A percentile compares a stretch with the other conserved stretches of the same genome.
Evolutionary conservation across 23 red algal species (phyloP).

Genomic region (Chondrus crispus): DNA sequence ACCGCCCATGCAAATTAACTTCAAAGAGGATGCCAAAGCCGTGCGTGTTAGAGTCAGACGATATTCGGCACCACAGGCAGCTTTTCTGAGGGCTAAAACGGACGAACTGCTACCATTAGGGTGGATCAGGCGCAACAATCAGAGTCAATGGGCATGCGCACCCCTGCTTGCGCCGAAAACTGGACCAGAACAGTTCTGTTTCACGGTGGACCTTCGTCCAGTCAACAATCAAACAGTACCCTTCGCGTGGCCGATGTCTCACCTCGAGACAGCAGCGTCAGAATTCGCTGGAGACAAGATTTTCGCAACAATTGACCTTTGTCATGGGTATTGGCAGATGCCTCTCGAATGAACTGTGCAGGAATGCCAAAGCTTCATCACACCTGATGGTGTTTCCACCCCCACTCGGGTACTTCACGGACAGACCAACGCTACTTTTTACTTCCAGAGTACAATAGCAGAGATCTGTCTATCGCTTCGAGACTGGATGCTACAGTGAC

Average conservation of each 20-base stretch:
- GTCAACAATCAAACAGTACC: not conserved
- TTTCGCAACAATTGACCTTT: not conserved
- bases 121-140: not conserved
- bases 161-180: not conserved
- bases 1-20: not conserved
- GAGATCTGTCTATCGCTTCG: not conserved
- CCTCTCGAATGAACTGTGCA: not conserved
- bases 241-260: not conserved
- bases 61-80: not conserved
- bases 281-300: conserved; percentile 2
- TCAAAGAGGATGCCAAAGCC: not conserved
- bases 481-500: conserved; percentile 1
- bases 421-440: not conserved
- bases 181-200: not conserved
- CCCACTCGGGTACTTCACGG: not conserved
- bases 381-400: not conserved
- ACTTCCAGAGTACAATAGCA: not conserved
- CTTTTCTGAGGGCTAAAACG: not conserved
- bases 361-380: conserved; percentile 10
- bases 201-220: conserved; percentile 17
- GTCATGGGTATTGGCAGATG: conserved; percentile 20
- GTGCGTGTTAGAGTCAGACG: not conserved
- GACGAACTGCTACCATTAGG: not conserved
- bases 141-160: not conserved
- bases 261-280: not conserved